phyloP scores from a whole-genome alignment of 2,329 filamentous ascomycete genomes.

The Pseudogymnoascus sp. region DNA sequence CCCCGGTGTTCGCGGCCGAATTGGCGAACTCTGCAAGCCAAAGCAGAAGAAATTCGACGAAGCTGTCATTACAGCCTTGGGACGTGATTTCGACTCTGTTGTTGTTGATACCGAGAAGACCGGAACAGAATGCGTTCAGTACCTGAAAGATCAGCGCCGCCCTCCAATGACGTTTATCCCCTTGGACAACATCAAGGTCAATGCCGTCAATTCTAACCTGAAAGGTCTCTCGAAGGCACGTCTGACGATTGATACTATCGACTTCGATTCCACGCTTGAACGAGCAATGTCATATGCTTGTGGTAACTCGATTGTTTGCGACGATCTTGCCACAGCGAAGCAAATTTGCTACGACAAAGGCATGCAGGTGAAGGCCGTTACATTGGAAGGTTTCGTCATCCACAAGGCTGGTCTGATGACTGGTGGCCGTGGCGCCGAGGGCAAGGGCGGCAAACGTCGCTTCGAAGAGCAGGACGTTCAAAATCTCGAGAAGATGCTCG shows the following conservation, averaged over 20 bases:
- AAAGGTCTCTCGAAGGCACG: constrained; percentile 82
- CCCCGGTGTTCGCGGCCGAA: constrained; percentile 80
- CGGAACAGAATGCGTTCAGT: constrained; percentile 87
- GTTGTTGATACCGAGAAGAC: constrained; percentile 94
- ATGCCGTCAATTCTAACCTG: constrained; percentile 78
- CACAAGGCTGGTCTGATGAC: constrained; percentile 97
- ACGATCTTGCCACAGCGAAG: constrained; percentile 78
- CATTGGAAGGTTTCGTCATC: constrained; percentile 86
- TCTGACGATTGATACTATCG: constrained; percentile 90
- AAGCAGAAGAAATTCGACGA: constrained; percentile 97
- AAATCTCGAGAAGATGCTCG: constrained; percentile 67
- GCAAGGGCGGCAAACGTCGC: constrained; percentile 66
- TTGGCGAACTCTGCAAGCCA: constrained; percentile 86
- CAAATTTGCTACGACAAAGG: constrained; percentile 76
- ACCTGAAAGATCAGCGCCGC: constrained; percentile 82
- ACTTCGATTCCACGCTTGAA: constrained; percentile 81
- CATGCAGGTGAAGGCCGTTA: constrained; percentile 89
- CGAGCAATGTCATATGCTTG: constrained; percentile 93
- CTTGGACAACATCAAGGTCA: constrained; percentile 94
- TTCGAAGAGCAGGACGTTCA: constrained; percentile 90
- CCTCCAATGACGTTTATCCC: constrained; percentile 91
- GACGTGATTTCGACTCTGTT: constrained; percentile 87
- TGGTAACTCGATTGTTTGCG: constrained; percentile 89
- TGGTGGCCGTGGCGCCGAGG: constrained; percentile 73
- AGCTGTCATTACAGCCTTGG: constrained; percentile 85